Percentiles rank a stretch among this genome's conserved stretches.
Conservation (phyloP, 1,139 yeast species). For the Diutina pseudorugosa region DNA sequence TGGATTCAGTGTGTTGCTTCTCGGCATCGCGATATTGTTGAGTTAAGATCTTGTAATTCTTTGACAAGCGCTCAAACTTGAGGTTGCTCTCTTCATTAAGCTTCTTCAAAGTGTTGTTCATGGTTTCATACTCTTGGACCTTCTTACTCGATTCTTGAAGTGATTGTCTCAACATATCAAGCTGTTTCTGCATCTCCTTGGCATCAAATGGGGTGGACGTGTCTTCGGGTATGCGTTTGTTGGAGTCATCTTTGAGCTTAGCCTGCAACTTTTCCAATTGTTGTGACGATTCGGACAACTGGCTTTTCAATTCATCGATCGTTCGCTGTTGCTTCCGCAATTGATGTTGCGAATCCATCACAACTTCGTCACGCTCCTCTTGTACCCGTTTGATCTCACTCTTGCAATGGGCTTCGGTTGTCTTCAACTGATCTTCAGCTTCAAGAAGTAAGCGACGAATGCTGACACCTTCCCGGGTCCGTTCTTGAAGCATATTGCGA, state of each 20-base stretch:
- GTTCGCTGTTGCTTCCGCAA: conserved; percentile 42
- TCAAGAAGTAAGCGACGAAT: conserved; percentile 61
- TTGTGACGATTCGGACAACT: conserved; percentile 16
- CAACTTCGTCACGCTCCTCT: conserved; percentile 52
- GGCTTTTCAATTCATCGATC: conserved; percentile 28
- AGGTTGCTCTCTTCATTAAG: conserved; percentile 57
- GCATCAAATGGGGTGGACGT: conserved; percentile 13
- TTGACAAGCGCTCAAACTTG: conserved; percentile 54
- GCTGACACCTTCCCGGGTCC: conserved; percentile 66
- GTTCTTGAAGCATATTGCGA: conserved; percentile 60
- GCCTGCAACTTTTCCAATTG: conserved; percentile 18
- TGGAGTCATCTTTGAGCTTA: conserved; percentile 29
- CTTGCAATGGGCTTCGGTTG: conserved; percentile 24
- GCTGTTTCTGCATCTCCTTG: conserved; percentile 19
- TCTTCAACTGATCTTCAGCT: conserved; percentile 46
- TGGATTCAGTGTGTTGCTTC: conserved; percentile 6
- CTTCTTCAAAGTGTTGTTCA: conserved; percentile 47
- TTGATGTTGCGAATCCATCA: conserved; percentile 37
- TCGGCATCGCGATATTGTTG: conserved; percentile 37
- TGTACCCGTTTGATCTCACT: conserved; percentile 19
- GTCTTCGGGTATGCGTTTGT: conserved; percentile 7
- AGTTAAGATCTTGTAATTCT: conserved; percentile 50
- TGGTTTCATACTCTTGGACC: conserved; percentile 41
- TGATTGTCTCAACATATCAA: conserved; percentile 40
- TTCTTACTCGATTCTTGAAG: conserved; percentile 38